Evolutionary conservation across 768 basidiomycete species (phyloP), one percentile per base, ranked within the genome.

Genomic region (Mycena polygramma): DNA sequence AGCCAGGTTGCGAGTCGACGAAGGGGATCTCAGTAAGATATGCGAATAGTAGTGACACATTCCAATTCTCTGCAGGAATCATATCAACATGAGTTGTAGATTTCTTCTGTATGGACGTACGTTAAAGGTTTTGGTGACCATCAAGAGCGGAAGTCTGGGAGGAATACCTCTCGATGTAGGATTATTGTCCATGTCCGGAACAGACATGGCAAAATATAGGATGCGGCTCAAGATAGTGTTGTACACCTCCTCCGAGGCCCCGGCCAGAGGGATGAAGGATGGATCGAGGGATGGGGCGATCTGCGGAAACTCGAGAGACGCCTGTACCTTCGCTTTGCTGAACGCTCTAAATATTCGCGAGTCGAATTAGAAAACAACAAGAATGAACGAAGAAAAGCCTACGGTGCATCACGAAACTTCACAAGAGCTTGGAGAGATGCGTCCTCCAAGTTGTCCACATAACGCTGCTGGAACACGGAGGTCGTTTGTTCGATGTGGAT

Each of bases 141-240:
- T 30, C 9, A 64, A 30, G 1, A 59, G 24, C 11, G 68, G 57
- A 0, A 64, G 41, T 53, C 57, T 45, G 7, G 22, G 46, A 26
- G 54, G 20, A 11, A 68, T 5, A 3, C 41, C 17, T 35, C 41
- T 54, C 7, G 7, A 17, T 9, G 43, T 4, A 4, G 15, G 9
- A 15, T 15, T 17, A 30, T 19, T 10, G n/a, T n/a, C n/a, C n/a
- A n/a, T n/a, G n/a, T 57, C 51, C 22, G 57, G 57, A 11, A 65
- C 54, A 2, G 37, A 65, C 69, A 70, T 54, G 0, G 58, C 63
- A 22, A 70, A 65, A 55, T 65, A 70, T 5, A 70, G 14, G 30
- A 70, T 24, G 13, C 63, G 63, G 9, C n/a, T 36, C 63, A 63
- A 70, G 3, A 65, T 11, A 2, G 14, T 1, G 1, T 70, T 52